Conservation (phyloP, 768 basidiomycete species). For the Xerocomellus dryophilus region DNA sequence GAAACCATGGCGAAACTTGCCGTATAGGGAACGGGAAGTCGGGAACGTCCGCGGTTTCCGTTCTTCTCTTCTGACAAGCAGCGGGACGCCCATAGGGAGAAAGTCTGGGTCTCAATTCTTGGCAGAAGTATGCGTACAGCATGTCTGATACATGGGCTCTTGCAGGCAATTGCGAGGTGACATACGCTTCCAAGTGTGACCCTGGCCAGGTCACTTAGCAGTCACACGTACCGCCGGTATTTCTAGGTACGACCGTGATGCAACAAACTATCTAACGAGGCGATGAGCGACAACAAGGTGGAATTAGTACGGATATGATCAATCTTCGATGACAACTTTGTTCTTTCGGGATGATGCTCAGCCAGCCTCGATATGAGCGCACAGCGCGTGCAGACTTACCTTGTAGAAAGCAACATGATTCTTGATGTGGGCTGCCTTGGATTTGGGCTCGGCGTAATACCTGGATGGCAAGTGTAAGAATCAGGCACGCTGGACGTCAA, state of each 20-base stretch:
- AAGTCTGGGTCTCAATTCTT: background rate
- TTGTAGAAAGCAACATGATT: conserved; percentile 78
- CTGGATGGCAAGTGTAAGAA: conserved; percentile 32
- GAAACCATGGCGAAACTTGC: no score
- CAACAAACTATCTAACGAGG: background rate
- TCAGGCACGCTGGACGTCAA: background rate
- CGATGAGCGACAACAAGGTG: background rate
- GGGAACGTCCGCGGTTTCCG: background rate
- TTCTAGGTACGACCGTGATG: background rate
- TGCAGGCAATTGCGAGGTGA: no score
- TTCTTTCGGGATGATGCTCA: conserved; percentile 9
- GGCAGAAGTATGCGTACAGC: background rate
- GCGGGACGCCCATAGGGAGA: background rate
- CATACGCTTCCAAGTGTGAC: no score
- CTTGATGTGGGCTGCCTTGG: conserved; percentile 60
- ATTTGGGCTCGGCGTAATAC: conserved; percentile 61
- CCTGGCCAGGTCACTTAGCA: no score
- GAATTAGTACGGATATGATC: background rate
- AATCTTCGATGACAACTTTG: conserved; percentile 22
- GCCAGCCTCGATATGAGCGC: background rate
- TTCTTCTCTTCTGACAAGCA: background rate
- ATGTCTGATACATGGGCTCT: background rate
- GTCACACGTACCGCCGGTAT: background rate
- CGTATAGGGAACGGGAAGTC: background rate
- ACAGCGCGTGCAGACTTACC: conserved; percentile 34